Percentiles rank a stretch among this genome's conserved stretches.
Conservation (phyloP, 2,329 filamentous ascomycete species). For the Ceratocystis diversiconidia region DNA sequence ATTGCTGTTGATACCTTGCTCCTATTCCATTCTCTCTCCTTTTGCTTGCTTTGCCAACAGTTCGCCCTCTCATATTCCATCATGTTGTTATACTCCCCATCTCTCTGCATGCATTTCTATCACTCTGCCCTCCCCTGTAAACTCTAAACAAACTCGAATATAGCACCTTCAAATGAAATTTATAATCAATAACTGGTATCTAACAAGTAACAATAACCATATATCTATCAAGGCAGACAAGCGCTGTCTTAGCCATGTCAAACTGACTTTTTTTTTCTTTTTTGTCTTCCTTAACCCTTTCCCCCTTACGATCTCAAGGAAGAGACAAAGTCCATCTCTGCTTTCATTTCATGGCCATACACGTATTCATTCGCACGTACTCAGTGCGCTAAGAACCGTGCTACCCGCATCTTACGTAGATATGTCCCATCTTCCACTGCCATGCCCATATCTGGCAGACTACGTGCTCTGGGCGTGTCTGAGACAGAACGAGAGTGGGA, state of each 20-base stretch:
- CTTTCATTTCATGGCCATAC: constrained; percentile 1
- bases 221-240: not conserved
- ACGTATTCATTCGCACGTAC: constrained; percentile 6
- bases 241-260: not conserved
- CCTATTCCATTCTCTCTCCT: not conserved
- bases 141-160: not conserved
- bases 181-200: constrained; percentile 2
- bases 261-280: not conserved
- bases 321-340: not conserved
- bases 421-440: constrained; percentile 8
- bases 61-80: not conserved
- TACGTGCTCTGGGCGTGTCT: not conserved
- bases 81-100: not conserved
- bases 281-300: not conserved
- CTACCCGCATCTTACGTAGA: constrained; percentile 8
- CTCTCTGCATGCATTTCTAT: not conserved
- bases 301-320: too few species aligned
- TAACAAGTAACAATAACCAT: not conserved
- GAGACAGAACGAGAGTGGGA: not conserved
- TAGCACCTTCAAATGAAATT: not conserved
- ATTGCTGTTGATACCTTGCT: not conserved
- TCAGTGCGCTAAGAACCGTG: constrained; percentile 11
- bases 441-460: constrained; percentile 7
- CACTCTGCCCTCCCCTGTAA: not conserved
- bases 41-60: not conserved